These are phyloP conservation scores for Cordyceps farinosa DNA, from an alignment of 2,329 filamentous ascomycete species.

Conservation along the genomic window DNA sequence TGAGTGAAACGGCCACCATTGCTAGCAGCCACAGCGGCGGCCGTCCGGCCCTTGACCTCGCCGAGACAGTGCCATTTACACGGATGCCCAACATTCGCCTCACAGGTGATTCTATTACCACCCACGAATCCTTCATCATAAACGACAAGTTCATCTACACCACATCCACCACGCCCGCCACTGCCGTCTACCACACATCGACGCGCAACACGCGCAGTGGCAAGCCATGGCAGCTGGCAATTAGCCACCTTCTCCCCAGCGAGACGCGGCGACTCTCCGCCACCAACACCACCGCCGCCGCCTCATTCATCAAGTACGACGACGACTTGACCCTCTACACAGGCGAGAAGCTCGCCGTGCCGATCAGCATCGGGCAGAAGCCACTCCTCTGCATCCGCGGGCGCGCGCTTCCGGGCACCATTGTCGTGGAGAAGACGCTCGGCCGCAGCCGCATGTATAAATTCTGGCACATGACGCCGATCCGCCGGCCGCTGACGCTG, in stretches of 20 bases:
- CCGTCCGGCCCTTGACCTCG: background rate
- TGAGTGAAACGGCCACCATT: slow-evolving; percentile 14
- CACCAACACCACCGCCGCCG: background rate
- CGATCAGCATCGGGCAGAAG: slow-evolving; percentile 12
- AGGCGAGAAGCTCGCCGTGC: slow-evolving; percentile 4
- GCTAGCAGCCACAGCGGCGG: slow-evolving; percentile 2
- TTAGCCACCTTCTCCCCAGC: slow-evolving; percentile 13
- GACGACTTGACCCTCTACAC: slow-evolving; percentile 13
- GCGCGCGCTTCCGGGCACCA: background rate
- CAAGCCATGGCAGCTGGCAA: slow-evolving; percentile 4
- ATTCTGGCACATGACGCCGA: slow-evolving; percentile 13
- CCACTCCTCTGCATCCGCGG: slow-evolving; percentile 12
- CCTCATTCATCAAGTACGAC: slow-evolving; percentile 7
- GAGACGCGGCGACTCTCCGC: slow-evolving; percentile 2
- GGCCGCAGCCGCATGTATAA: background rate
- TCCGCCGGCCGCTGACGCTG: background rate
- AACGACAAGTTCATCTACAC: slow-evolving; percentile 7
- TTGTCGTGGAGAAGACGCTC: slow-evolving; percentile 2
- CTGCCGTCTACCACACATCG: slow-evolving; percentile 11
- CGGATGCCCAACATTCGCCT: slow-evolving; percentile 5
- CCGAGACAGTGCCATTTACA: background rate
- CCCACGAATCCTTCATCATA: background rate
- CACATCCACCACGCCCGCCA: background rate
- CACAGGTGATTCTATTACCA: background rate
- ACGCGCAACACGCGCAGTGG: slow-evolving; percentile 11